phyloP scores from a whole-genome alignment of 495 filamentous ascomycete genomes.

The Filosporella fistucella region DNA sequence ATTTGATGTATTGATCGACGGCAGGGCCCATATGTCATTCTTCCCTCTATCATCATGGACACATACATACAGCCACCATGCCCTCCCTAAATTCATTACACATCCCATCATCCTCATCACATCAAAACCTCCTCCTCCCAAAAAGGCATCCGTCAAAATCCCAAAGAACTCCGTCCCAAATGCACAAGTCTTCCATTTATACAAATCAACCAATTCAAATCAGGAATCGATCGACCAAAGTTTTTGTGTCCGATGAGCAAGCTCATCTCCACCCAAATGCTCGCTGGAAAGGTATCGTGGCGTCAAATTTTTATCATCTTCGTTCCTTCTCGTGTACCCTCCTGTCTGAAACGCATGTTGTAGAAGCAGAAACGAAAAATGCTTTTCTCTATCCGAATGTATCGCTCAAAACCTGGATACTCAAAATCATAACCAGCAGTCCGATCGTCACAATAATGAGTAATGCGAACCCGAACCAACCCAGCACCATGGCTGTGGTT shows the following conservation, averaged over 20 bases:
- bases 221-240: neutral
- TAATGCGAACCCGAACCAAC: constrained; percentile 92
- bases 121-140: neutral
- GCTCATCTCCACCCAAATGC: constrained; percentile 16
- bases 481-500: constrained; percentile 88
- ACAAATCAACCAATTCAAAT: constrained; percentile 8
- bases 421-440: constrained; percentile 91
- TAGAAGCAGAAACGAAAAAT: neutral
- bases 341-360: neutral
- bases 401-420: constrained; percentile 56
- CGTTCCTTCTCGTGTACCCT: neutral
- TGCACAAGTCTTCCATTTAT: constrained; percentile 18
- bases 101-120: constrained; percentile 14
- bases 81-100: constrained; percentile 9
- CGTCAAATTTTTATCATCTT: neutral
- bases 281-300: constrained; percentile 21
- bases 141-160: constrained; percentile 8
- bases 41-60: neutral
- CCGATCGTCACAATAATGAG: constrained; percentile 93
- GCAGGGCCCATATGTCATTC: too few relatives aligned
- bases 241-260: neutral
- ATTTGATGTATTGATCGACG: too few relatives aligned
- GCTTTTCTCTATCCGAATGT: constrained; percentile 20
- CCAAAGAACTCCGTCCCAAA: constrained; percentile 24
- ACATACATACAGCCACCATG: neutral